Evolutionary conservation across 108 stramenopile species (phyloP).

Genomic region (Skeletonema grethae): DNA sequence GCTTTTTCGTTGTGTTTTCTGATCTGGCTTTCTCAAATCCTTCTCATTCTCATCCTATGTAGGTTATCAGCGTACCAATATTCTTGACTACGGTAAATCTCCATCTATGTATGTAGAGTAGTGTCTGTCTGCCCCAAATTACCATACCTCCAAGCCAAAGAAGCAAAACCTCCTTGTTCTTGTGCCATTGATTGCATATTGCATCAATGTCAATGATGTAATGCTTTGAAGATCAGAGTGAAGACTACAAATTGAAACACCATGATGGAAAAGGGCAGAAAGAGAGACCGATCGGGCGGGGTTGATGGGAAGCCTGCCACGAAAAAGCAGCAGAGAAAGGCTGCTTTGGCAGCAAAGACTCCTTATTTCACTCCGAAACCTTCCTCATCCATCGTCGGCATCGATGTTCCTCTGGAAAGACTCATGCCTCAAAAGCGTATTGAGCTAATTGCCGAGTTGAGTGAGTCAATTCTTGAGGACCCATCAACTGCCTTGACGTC

Average conservation of each 20-base stretch:
- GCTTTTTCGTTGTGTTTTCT: no score
- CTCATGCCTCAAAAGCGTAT: conserved; percentile 44
- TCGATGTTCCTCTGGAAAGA: conserved; percentile 20
- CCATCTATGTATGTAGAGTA: no score
- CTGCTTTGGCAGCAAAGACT: conserved; percentile 10
- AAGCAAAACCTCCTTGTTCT: no score
- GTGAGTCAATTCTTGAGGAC: conserved; percentile 77
- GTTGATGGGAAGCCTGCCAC: background rate
- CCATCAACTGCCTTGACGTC: conserved; percentile 66
- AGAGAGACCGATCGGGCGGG: conserved; percentile 20
- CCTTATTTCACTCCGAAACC: conserved; percentile 26
- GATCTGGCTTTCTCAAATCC: no score
- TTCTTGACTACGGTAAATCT: no score
- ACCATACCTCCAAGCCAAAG: no score
- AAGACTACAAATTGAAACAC: background rate
- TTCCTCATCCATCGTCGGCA: conserved; percentile 10
- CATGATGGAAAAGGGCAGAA: conserved; percentile 19
- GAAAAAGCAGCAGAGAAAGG: conserved; percentile 19
- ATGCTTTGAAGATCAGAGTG: no score
- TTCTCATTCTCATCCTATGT: no score
- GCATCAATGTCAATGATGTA: no score
- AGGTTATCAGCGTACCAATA: no score
- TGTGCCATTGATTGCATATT: no score
- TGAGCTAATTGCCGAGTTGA: conserved; percentile 78
- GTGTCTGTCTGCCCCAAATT: no score